Conservation (phyloP, 1,284 basidiomycete species). For the Puccinia coronata region DNA sequence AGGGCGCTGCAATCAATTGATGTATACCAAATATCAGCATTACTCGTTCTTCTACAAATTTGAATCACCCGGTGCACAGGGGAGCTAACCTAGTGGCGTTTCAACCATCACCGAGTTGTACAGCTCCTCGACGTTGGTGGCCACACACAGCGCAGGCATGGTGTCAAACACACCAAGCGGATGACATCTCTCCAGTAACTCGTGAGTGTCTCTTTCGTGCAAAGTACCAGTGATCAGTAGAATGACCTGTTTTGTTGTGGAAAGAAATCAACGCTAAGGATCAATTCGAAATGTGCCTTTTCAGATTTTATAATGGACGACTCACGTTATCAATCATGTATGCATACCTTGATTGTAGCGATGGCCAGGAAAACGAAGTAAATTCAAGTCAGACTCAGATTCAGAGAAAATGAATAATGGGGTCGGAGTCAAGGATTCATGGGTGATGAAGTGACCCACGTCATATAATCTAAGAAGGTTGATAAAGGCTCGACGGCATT, state of each 20-base stretch:
- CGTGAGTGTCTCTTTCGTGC: slow-evolving; percentile 95
- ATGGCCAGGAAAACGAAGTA: not conserved
- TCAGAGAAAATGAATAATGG: not conserved
- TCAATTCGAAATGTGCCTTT: not conserved
- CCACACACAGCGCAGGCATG: slow-evolving; percentile 99
- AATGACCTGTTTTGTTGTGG: slow-evolving; percentile 64
- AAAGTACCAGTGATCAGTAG: slow-evolving; percentile 90
- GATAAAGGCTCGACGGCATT: slow-evolving; percentile 88
- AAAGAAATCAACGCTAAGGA: slow-evolving; percentile 58
- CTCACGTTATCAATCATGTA: slow-evolving; percentile 98
- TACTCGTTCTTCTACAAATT: slow-evolving; percentile 48
- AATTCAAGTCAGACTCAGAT: not conserved
- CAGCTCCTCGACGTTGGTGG: slow-evolving; percentile 97
- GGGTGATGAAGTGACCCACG: slow-evolving; percentile 63
- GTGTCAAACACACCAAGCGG: slow-evolving; percentile 96
- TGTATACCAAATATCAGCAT: not conserved
- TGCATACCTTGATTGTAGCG: slow-evolving; percentile 68
- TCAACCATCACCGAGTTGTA: slow-evolving; percentile 97
- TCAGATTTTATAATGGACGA: not conserved
- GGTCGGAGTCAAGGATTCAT: not conserved
- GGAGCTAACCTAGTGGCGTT: slow-evolving; percentile 79
- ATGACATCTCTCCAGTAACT: slow-evolving; percentile 93
- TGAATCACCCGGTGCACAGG: not conserved
- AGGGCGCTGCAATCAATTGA: slow-evolving; percentile 70
- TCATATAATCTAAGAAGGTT: slow-evolving; percentile 97